Base-by-base conservation (phyloP, 768 basidiomycete genomes). In the Podaxis rugospora region DNA sequence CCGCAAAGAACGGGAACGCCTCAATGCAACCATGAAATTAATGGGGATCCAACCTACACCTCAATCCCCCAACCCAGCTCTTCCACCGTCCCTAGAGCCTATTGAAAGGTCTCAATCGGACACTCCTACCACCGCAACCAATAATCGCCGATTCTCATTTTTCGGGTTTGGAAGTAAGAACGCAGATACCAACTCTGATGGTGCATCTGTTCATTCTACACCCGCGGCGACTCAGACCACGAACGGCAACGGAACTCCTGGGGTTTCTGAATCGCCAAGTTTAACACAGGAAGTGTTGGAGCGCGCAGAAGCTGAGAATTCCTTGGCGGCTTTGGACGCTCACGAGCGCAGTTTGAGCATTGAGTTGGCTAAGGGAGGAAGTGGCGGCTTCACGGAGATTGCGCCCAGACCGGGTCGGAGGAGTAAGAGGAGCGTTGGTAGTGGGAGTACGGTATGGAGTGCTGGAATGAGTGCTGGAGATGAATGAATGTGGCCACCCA, bases 11-110 rank as follows among this genome's bases (percentile, higher is more conserved):
- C 80, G 95, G 58, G 94, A 95, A 70, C 84, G 94, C 14, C 78
- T 98, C 57, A 82, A 89, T 64, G 93, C 93, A 14, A 93, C 93
- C 27, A 91, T 98, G 90, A 92, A 93, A 71, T 76, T 96, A 28
- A 93, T 95, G 89, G 96, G 96, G 4, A 92, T 96, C 62, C 86
- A 89, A 71, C 85, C 88, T 32, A 70, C 77, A n/a, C 68, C 78
- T 53, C 75, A 81, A 13, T 72, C 82, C n/a, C 69, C 78, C 2
- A 63, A 72, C 57, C 67, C 69, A 59, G 66, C 76, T 40, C 71
- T 72, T 23, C 40, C 69, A 42, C 69, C 71, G 53, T 67, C 72
- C 32, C 25, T 67, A 40, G 51, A 60, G 21, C 62, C 66, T 13
- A 64, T 75, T 46, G 66, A 74, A 62, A 66, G 67, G 50, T 55